phyloP scores from a whole-genome alignment of 495 filamentous ascomycete genomes.

The Penicillium samsonianum region DNA sequence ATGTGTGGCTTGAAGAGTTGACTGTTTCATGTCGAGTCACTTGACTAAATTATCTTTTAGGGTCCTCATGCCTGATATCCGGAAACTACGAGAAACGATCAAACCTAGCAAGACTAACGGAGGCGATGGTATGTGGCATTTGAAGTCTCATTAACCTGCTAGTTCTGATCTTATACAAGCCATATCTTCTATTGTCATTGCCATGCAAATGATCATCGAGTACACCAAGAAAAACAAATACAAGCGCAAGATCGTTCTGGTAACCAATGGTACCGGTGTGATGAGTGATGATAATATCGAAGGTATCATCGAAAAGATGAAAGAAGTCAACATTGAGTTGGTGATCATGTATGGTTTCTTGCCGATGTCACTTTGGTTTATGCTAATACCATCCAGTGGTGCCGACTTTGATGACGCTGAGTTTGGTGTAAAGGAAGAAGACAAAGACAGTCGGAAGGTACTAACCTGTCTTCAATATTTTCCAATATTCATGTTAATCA shows the following conservation, averaged over 20 bases:
- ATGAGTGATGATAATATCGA: conserved; percentile 67
- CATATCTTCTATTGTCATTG: conserved; percentile 82
- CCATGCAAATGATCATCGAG: conserved; percentile 78
- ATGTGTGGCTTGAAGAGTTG: conserved; percentile 21
- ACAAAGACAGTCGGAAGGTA: conserved; percentile 72
- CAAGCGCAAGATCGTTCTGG: conserved; percentile 74
- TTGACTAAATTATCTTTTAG: conserved; percentile 27
- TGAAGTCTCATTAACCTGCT: background rate
- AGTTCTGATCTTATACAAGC: conserved; percentile 42
- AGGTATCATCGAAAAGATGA: conserved; percentile 69
- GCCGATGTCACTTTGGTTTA: background rate
- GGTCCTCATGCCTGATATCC: conserved; percentile 70
- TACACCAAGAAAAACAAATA: conserved; percentile 90
- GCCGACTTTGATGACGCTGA: conserved; percentile 94
- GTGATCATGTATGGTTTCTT: conserved; percentile 67
- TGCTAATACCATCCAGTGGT: conserved; percentile 61
- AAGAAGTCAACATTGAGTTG: conserved; percentile 73
- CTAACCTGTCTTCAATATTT: background rate
- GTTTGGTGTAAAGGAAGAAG: conserved; percentile 90
- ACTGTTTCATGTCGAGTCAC: background rate
- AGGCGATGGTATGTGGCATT: conserved; percentile 64
- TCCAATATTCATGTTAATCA: background rate
- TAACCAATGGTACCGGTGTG: conserved; percentile 74
- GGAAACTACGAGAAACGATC: conserved; percentile 60
- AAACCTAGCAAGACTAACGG: conserved; percentile 64